These are phyloP conservation scores for Pelargonium nanum DNA, from an alignment of 345 rosid species.

Conservation along the genomic window DNA sequence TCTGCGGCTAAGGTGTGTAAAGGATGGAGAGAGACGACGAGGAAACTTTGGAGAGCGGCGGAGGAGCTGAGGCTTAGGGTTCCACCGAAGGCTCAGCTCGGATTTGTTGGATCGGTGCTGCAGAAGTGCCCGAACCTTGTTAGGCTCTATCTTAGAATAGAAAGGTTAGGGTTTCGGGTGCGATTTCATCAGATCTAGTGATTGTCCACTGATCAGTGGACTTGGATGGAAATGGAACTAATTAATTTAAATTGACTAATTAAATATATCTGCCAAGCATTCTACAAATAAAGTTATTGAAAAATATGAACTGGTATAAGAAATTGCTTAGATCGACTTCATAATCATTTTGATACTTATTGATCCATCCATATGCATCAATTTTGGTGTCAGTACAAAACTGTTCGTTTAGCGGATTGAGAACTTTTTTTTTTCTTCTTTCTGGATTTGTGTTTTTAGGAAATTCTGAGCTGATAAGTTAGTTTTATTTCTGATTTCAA, in stretches of 20 bases:
- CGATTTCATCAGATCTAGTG: slow-evolving; percentile 34
- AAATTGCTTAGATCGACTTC: too few species aligned
- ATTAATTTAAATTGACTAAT: not conserved
- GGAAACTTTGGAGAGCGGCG: slow-evolving; percentile 76
- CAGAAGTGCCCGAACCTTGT: slow-evolving; percentile 71
- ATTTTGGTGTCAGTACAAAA: not conserved
- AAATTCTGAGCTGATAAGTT: not conserved
- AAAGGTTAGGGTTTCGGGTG: slow-evolving; percentile 50
- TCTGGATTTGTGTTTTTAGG: not conserved
- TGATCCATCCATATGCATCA: not conserved
- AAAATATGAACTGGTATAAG: not conserved
- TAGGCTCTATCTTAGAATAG: slow-evolving; percentile 59
- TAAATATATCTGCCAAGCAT: too few species aligned
- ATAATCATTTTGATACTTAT: not conserved
- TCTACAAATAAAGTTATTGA: not conserved
- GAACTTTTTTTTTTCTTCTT: not conserved
- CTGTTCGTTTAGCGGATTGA: not conserved
- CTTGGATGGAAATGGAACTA: not conserved
- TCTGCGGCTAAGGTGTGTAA: slow-evolving; percentile 77
- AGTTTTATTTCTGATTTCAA: not conserved
- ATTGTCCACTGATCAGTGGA: slow-evolving; percentile 8
- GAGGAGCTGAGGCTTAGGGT: slow-evolving; percentile 76
- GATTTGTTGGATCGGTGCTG: slow-evolving; percentile 71
- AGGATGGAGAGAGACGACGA: slow-evolving; percentile 77
- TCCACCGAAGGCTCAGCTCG: slow-evolving; percentile 56